phyloP scores from a whole-genome alignment of 75 land plant genomes.

The Picea glauca region DNA sequence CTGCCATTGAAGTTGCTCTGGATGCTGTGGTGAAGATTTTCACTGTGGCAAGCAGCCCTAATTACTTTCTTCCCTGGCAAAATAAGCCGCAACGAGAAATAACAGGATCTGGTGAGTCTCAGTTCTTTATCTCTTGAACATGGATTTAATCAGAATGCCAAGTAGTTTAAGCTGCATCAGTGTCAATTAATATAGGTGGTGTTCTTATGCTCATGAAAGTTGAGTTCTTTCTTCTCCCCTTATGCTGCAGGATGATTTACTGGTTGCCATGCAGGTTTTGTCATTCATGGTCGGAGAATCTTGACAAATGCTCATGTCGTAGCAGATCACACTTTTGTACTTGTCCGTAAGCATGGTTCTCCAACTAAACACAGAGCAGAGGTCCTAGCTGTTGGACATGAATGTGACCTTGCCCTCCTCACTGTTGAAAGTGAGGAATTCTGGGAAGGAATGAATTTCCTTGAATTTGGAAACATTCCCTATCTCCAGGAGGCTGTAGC shows the following conservation, averaged over 20 bases:
- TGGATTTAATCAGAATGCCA: background rate
- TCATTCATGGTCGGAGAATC: conserved; percentile 63
- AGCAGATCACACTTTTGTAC: conserved; percentile 89
- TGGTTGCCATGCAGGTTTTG: conserved; percentile 62
- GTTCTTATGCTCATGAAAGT: no score
- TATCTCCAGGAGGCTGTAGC: conserved; percentile 92
- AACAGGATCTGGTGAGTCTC: conserved; percentile 75
- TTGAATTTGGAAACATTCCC: conserved; percentile 88
- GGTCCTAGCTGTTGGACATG: conserved; percentile 89
- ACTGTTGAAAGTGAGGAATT: conserved; percentile 78
- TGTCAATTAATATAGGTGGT: background rate
- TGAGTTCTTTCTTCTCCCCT: background rate
- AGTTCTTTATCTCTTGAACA: background rate
- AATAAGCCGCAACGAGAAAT: conserved; percentile 89
- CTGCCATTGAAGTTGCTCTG: conserved; percentile 72
- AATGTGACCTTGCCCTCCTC: conserved; percentile 90
- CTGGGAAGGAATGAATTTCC: conserved; percentile 76
- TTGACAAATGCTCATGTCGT: conserved; percentile 97
- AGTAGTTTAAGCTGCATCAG: conserved; percentile 5
- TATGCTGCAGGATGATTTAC: background rate
- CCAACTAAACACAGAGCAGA: conserved; percentile 84
- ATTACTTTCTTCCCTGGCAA: conserved; percentile 93
- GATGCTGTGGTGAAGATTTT: conserved; percentile 94
- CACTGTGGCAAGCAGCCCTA: conserved; percentile 86
- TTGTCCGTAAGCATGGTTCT: conserved; percentile 93